Conservation (phyloP, 768 basidiomycete species). For the Auricularia cornea region DNA sequence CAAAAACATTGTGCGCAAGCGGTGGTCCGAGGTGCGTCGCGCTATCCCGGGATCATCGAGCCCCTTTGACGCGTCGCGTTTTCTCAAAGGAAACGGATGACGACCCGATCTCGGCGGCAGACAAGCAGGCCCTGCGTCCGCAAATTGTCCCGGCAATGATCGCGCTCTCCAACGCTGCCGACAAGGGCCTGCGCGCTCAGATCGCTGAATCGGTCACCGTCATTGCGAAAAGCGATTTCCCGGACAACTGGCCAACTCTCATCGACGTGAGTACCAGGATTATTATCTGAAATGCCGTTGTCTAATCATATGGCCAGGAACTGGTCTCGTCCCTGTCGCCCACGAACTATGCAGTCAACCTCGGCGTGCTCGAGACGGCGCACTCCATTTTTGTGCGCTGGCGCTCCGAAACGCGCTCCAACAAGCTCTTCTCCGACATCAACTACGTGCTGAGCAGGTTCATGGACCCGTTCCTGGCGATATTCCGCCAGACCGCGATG, state of each 20-base stretch:
- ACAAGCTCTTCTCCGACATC: constrained; percentile 82
- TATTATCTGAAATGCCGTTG: not conserved
- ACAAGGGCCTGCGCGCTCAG: constrained; percentile 71
- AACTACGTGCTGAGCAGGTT: constrained; percentile 83
- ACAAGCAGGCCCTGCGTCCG: constrained; percentile 63
- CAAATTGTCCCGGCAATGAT: constrained; percentile 92
- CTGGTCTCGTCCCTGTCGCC: constrained; percentile 74
- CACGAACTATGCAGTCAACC: constrained; percentile 75
- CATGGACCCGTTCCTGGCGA: constrained; percentile 70
- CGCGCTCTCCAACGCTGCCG: constrained; percentile 59
- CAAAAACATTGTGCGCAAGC: constrained; percentile 80
- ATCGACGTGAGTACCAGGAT: constrained; percentile 62
- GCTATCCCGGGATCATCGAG: not conserved
- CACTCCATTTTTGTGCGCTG: constrained; percentile 94
- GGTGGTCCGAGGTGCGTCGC: constrained; percentile 76
- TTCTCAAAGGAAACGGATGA: constrained; percentile 45
- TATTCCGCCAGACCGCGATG: constrained; percentile 62
- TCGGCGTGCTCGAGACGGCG: constrained; percentile 87
- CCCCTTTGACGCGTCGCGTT: not conserved
- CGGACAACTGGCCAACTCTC: constrained; percentile 76
- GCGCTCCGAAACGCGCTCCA: constrained; percentile 84
- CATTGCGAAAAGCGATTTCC: constrained; percentile 90
- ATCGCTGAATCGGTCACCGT: constrained; percentile 89
- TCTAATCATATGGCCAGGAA: constrained; percentile 48
- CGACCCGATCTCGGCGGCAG: constrained; percentile 56